phyloP scores from a whole-genome alignment of 768 basidiomycete species.

The Tricholoma furcatifolium region DNA sequence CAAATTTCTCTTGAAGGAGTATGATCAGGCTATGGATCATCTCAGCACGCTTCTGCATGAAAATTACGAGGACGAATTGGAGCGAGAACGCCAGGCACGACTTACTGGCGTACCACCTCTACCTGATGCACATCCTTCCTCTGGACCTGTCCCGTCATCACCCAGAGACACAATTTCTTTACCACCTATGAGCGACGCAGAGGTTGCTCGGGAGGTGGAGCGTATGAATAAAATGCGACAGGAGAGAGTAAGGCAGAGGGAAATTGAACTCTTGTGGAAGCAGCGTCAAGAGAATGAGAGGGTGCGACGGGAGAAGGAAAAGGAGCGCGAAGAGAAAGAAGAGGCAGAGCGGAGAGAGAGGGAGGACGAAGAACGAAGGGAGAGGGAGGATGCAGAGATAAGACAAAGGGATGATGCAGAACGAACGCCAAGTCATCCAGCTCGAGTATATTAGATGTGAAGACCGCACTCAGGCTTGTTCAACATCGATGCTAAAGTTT shows the following conservation, averaged over 20 bases:
- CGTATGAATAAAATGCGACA: neutral
- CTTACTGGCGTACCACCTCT: neutral
- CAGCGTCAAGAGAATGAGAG: neutral
- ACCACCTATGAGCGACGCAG: neutral
- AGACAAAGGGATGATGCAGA: neutral
- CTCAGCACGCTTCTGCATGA: conserved; percentile 46
- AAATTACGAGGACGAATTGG: conserved; percentile 41
- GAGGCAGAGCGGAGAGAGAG: neutral
- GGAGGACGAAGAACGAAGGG: neutral
- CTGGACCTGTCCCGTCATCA: neutral
- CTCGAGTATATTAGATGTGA: too few relatives aligned
- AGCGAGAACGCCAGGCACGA: conserved; percentile 49
- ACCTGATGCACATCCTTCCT: neutral
- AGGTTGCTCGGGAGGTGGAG: conserved; percentile 3
- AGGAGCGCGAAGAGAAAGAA: neutral
- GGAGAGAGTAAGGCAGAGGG: neutral
- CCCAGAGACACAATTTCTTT: neutral
- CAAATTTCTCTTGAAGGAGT: conserved; percentile 36
- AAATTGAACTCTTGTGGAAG: neutral
- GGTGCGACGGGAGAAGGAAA: neutral
- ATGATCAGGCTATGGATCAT: conserved; percentile 38
- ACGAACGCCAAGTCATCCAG: too few relatives aligned
- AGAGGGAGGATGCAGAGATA: neutral
- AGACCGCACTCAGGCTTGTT: too few relatives aligned
- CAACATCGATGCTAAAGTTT: too few relatives aligned